A percentile compares a stretch with the other conserved stretches of the same genome.
Conservation (phyloP, 495 filamentous ascomycete genomes). For the Chaetomidium leptoderma region DNA sequence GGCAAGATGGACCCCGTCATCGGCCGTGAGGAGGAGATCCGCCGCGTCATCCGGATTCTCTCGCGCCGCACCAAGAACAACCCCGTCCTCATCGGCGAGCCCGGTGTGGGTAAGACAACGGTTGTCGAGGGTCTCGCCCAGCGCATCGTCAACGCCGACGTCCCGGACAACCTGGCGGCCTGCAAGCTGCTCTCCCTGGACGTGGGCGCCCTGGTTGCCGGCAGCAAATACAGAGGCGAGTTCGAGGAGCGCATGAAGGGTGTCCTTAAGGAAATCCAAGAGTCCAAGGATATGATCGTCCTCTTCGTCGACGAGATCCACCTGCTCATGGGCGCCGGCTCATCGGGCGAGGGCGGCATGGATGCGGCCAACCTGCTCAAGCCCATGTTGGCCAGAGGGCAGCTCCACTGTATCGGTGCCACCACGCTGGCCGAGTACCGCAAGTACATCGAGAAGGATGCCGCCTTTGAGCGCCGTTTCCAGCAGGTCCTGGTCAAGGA, state of each 20-base stretch:
- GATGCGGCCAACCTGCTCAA: conserved; percentile 96
- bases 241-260: conserved; percentile 99
- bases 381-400: conserved; percentile 92
- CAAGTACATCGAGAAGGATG: conserved; percentile 98
- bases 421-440: conserved; percentile 93
- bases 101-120: conserved; percentile 97
- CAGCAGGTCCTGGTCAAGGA: conserved; percentile 97
- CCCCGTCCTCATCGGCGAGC: conserved; percentile 88
- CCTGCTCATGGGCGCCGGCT: conserved; percentile 93
- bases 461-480: conserved; percentile 95
- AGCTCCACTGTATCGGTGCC: conserved; percentile 95
- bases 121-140: conserved; percentile 95
- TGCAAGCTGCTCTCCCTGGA: conserved; percentile 93
- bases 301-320: conserved; percentile 99
- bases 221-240: conserved; percentile 96
- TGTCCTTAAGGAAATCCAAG: conserved; percentile 91
- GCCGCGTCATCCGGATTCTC: conserved; percentile 88
- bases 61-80: conserved; percentile 97
- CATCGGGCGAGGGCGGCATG: conserved; percentile 94
- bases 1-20: conserved; percentile 98
- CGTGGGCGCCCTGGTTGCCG: conserved; percentile 89
- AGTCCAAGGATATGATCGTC: conserved; percentile 95
- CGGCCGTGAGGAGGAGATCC: conserved; percentile 93
- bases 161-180: conserved; percentile 89
- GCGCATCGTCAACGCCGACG: conserved; percentile 91